phyloP scores from a whole-genome alignment of 305 asterid species.

The Fraxinus latifolia region DNA sequence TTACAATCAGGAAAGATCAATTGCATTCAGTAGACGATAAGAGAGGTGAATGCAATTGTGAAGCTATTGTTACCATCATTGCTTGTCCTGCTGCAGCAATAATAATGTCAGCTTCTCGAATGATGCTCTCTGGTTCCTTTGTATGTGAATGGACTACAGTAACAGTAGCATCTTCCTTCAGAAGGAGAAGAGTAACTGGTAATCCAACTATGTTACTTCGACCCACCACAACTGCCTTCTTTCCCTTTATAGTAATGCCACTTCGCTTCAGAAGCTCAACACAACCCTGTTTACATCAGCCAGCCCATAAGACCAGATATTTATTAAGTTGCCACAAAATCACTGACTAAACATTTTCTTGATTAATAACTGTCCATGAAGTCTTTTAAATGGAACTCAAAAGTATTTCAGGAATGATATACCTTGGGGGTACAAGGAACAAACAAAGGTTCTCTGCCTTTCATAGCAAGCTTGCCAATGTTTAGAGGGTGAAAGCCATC shows the following conservation, averaged over 20 bases:
- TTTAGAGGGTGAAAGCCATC: slow-evolving; percentile 95
- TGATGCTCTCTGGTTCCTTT: slow-evolving; percentile 66
- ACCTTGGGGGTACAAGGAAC: slow-evolving; percentile 97
- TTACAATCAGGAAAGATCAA: neutral
- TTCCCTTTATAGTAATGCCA: slow-evolving; percentile 70
- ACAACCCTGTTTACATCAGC: slow-evolving; percentile 59
- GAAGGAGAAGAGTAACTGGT: slow-evolving; percentile 81
- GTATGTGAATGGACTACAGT: slow-evolving; percentile 82
- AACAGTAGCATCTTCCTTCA: slow-evolving; percentile 89
- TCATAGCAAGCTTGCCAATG: slow-evolving; percentile 97
- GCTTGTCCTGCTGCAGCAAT: slow-evolving; percentile 96
- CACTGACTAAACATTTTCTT: neutral
- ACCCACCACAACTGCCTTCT: slow-evolving; percentile 91
- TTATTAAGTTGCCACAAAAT: neutral
- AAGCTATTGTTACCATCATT: slow-evolving; percentile 51
- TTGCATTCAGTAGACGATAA: neutral
- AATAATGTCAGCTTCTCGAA: slow-evolving; percentile 79
- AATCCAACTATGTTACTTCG: slow-evolving; percentile 90
- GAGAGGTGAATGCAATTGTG: slow-evolving; percentile 19
- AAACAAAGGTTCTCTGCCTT: slow-evolving; percentile 88
- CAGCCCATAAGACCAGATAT: neutral
- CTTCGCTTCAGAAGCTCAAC: slow-evolving; percentile 75
- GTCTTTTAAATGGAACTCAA: neutral
- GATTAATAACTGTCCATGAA: neutral
- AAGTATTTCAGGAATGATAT: slow-evolving; percentile 8